Percentiles rank a stretch among this genome's conserved stretches.
Evolutionary conservation across 129 eudicot genomes (phyloP).

Genomic region (Escallonia herrerae): DNA sequence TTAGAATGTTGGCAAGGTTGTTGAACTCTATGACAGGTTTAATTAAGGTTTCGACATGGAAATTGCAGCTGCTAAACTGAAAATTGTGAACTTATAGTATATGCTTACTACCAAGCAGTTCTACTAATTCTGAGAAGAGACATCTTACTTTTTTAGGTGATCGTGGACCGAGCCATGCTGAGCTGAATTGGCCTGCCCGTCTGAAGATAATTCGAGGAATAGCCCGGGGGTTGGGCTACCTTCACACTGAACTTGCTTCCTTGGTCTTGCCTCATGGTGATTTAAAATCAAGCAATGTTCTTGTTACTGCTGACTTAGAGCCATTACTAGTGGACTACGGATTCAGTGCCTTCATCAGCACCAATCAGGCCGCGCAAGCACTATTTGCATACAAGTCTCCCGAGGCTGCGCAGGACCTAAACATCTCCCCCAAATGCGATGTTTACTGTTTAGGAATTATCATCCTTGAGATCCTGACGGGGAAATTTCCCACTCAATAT

Average conservation of each 20-base stretch:
- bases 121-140: too few relatives aligned
- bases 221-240: slow-evolving; percentile 44
- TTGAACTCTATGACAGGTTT: neutral
- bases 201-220: slow-evolving; percentile 61
- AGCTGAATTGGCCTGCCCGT: slow-evolving; percentile 55
- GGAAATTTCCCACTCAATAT: slow-evolving; percentile 54
- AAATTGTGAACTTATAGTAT: neutral
- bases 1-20: too few relatives aligned
- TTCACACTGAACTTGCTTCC: slow-evolving; percentile 41
- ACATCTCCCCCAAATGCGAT: slow-evolving; percentile 58
- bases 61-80: neutral
- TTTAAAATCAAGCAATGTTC: slow-evolving; percentile 77
- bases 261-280: slow-evolving; percentile 62
- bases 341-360: slow-evolving; percentile 20
- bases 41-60: neutral
- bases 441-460: slow-evolving; percentile 66
- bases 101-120: neutral
- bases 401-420: slow-evolving; percentile 35
- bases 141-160: slow-evolving; percentile 36
- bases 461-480: slow-evolving; percentile 61
- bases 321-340: slow-evolving; percentile 67
- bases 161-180: slow-evolving; percentile 37
- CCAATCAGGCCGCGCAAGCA: slow-evolving; percentile 22
- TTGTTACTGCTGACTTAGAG: slow-evolving; percentile 35
- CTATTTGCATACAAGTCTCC: slow-evolving; percentile 62